Conservation (phyloP, 352 stramenopile species). For the Globisporangium acanthophoron region DNA sequence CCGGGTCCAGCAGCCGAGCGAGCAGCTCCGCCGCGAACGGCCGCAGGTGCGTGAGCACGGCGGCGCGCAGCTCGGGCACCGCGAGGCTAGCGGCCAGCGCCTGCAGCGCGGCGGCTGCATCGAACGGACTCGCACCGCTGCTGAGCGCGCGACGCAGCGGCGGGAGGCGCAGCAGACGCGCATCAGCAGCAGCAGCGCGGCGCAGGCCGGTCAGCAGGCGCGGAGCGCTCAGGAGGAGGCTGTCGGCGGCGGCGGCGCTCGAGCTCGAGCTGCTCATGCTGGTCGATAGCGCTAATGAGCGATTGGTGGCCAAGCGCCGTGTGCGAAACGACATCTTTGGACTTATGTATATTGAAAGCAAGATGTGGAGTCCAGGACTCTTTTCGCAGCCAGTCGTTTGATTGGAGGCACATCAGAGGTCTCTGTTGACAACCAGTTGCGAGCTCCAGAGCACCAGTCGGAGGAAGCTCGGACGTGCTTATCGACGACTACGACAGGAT, state of each 20-base stretch:
- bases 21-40: slow-evolving; percentile 72
- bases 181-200: slow-evolving; percentile 15
- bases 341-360: neutral
- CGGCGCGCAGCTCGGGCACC: slow-evolving; percentile 34
- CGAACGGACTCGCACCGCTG: slow-evolving; percentile 7
- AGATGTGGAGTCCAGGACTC: neutral
- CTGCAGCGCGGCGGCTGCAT: slow-evolving; percentile 35
- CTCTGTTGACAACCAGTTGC: neutral
- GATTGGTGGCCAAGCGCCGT: neutral
- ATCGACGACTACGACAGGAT: slow-evolving; percentile 16
- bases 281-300: neutral
- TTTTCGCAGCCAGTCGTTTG: neutral
- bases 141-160: slow-evolving; percentile 25
- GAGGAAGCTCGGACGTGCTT: too few relatives aligned
- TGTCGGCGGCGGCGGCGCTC: neutral
- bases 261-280: neutral
- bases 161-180: slow-evolving; percentile 30
- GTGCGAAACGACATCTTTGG: neutral
- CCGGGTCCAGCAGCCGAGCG: slow-evolving; percentile 51
- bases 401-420: neutral
- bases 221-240: slow-evolving; percentile 22
- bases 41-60: slow-evolving; percentile 54
- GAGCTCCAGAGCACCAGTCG: too few relatives aligned
- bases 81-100: slow-evolving; percentile 48
- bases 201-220: slow-evolving; percentile 23